Conservation (phyloP, 768 basidiomycete genomes). For the Boletus speciosus region DNA sequence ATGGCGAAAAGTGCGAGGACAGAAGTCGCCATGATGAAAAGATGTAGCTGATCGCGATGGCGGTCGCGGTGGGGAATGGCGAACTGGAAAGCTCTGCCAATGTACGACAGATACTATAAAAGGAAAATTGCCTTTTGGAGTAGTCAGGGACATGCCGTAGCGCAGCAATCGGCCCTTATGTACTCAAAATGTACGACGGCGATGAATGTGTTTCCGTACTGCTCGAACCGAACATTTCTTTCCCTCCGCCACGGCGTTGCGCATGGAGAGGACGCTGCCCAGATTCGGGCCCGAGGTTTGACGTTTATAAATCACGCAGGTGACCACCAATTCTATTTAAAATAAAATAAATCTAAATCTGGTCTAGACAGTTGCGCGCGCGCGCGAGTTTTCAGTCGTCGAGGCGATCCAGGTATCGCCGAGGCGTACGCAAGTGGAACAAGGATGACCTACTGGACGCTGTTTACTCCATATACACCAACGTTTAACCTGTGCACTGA, state of each 20-base stretch:
- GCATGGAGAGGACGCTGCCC: too few relatives aligned
- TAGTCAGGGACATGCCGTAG: slow-evolving; percentile 25
- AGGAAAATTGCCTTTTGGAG: slow-evolving; percentile 25
- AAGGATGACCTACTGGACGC: background rate
- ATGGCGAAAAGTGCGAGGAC: slow-evolving; percentile 9
- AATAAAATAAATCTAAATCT: slow-evolving; percentile 9
- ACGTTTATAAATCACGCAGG: background rate
- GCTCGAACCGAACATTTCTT: background rate
- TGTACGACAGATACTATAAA: slow-evolving; percentile 18
- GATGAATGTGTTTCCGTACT: background rate
- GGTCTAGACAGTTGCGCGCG: background rate
- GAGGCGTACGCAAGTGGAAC: slow-evolving; percentile 10
- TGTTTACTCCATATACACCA: slow-evolving; percentile 4
- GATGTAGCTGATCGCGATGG: slow-evolving; percentile 14
- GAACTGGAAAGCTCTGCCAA: background rate
- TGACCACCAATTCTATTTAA: background rate
- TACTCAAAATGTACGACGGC: slow-evolving; percentile 13
- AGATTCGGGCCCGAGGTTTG: slow-evolving; percentile 9
- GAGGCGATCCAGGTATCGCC: slow-evolving; percentile 13
- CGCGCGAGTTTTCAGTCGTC: background rate
- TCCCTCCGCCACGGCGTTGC: background rate
- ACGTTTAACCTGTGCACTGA: slow-evolving; percentile 1
- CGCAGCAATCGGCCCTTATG: slow-evolving; percentile 30
- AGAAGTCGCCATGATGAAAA: slow-evolving; percentile 5
- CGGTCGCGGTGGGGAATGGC: background rate